Evolutionary conservation across 2,329 filamentous ascomycete genomes (phyloP).

Genomic region (Aspergillus tamarii): DNA sequence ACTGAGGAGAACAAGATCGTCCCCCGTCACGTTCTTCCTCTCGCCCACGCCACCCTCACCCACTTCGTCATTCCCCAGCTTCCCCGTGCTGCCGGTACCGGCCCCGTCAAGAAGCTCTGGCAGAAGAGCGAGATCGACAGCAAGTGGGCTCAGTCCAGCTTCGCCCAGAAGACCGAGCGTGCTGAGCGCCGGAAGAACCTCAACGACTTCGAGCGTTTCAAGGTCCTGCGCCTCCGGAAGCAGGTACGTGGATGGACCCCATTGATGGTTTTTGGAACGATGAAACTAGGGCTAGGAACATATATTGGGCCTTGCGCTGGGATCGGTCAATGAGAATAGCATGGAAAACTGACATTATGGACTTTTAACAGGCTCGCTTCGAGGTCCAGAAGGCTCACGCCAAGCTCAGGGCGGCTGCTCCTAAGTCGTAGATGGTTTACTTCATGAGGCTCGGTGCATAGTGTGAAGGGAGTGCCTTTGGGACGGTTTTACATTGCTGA

Average conservation of each 20-base stretch:
- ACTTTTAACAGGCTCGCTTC: conserved; percentile 69
- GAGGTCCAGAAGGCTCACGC: conserved; percentile 96
- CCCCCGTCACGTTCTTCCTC: conserved; percentile 81
- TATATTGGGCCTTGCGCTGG: neutral
- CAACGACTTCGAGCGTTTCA: conserved; percentile 99
- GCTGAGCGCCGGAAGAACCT: conserved; percentile 84
- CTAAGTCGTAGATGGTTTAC: conserved; percentile 57
- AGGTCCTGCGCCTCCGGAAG: conserved; percentile 99
- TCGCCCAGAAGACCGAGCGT: conserved; percentile 91
- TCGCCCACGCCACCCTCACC: conserved; percentile 85
- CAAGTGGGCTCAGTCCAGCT: conserved; percentile 90
- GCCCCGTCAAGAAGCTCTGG: conserved; percentile 85
- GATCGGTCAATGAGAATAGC: neutral
- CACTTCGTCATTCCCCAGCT: conserved; percentile 85
- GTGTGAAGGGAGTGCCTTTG: conserved; percentile 46
- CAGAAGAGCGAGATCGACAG: conserved; percentile 86
- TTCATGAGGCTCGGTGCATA: conserved; percentile 45
- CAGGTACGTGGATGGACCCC: conserved; percentile 68
- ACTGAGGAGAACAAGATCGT: conserved; percentile 77
- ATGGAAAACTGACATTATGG: conserved; percentile 22
- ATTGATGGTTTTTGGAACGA: neutral
- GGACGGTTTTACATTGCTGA: conserved; percentile 43
- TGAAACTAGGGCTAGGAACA: neutral
- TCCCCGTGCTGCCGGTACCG: conserved; percentile 80
- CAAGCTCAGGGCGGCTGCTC: conserved; percentile 83